These are phyloP conservation scores for Colletotrichum nymphaeae DNA, from an alignment of 2,329 filamentous ascomycete species.

Conservation along the genomic window DNA sequence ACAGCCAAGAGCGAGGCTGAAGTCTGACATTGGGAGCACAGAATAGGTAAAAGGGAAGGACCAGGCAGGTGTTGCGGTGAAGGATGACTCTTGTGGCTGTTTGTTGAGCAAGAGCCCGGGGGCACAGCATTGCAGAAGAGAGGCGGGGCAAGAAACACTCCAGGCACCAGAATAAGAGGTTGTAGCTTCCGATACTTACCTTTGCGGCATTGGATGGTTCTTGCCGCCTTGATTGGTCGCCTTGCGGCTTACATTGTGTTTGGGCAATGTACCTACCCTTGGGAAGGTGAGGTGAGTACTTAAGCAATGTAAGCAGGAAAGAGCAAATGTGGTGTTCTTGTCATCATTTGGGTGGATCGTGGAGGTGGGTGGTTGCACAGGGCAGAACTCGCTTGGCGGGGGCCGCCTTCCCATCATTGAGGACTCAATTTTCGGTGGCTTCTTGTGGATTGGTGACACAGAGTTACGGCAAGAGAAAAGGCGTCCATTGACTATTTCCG, in stretches of 20 bases:
- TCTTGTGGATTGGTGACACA: slow-evolving; percentile 1
- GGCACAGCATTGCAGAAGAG: background rate
- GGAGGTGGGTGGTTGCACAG: background rate
- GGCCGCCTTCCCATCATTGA: background rate
- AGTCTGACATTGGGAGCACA: background rate
- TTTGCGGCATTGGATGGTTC: background rate
- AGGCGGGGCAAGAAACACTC: background rate
- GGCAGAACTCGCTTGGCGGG: background rate
- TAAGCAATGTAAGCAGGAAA: background rate
- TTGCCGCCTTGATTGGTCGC: slow-evolving; percentile 6
- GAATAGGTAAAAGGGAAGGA: background rate
- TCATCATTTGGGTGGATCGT: slow-evolving; percentile 11
- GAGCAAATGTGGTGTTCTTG: background rate
- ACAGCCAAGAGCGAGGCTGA: slow-evolving; percentile 25
- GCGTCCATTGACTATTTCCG: background rate
- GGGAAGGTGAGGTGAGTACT: background rate
- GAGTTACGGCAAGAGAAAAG: background rate
- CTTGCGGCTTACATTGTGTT: background rate
- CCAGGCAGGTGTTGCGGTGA: slow-evolving; percentile 1
- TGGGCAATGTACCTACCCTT: background rate
- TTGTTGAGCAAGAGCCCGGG: background rate
- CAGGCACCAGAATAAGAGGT: background rate
- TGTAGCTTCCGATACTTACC: background rate
- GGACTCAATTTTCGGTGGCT: background rate
- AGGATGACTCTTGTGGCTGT: background rate